phyloP scores from a whole-genome alignment of 2,329 filamentous ascomycete genomes.

The Bertia moriformis region DNA sequence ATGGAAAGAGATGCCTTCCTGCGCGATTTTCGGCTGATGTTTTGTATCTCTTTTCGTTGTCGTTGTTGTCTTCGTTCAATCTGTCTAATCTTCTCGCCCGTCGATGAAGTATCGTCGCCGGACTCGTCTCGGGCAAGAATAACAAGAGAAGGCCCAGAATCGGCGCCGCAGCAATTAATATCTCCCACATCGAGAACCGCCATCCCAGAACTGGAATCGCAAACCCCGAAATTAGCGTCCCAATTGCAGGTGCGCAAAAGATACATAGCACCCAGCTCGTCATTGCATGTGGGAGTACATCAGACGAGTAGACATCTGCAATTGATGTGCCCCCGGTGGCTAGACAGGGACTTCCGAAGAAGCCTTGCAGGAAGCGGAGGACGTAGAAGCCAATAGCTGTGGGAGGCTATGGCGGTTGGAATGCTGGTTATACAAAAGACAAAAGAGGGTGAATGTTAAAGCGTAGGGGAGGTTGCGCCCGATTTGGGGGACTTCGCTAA shows the following conservation, averaged over 20 bases:
- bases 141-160: conserved; percentile 44
- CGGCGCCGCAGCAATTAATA: conserved; percentile 44
- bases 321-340: conserved; percentile 40
- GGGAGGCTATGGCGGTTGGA: conserved; percentile 45
- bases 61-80: conserved; percentile 32
- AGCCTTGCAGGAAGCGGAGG: conserved; percentile 48
- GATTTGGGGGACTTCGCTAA: conserved; percentile 51
- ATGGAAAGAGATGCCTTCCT: conserved; percentile 31
- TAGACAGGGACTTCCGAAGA: conserved; percentile 52
- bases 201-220: conserved; percentile 39
- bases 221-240: conserved; percentile 46
- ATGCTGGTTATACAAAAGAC: conserved; percentile 54
- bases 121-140: conserved; percentile 49
- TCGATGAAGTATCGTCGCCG: conserved; percentile 42
- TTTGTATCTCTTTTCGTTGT: conserved; percentile 23
- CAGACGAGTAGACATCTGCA: conserved; percentile 35
- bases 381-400: conserved; percentile 51
- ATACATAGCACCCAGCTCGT: conserved; percentile 38
- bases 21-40: conserved; percentile 50
- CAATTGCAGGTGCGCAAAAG: conserved; percentile 31
- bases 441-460: conserved; percentile 52
- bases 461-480: conserved; percentile 58
- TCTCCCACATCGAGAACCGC: conserved; percentile 52
- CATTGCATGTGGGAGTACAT: conserved; percentile 41
- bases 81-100: conserved; percentile 44